Evolutionary conservation across 139 green algal genomes (phyloP).

Genomic region (Coelastrella sp.): DNA sequence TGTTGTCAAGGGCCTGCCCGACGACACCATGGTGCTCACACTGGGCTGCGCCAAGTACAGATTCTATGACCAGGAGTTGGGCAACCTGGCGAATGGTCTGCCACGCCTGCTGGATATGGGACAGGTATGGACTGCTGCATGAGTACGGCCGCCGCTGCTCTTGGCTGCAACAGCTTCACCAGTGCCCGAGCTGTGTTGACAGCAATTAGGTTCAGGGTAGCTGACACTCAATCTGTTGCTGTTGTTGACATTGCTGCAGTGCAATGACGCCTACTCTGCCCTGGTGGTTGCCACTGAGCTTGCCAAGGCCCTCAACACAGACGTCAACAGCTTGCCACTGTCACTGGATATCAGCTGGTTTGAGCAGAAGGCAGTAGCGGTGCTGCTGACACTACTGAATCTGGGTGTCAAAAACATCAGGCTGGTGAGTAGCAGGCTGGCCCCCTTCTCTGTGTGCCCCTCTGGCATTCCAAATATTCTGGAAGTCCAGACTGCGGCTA

Average conservation of each 20-base stretch:
- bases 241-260: conserved; percentile 16
- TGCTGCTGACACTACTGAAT: conserved; percentile 84
- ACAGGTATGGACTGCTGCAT: conserved; percentile 45
- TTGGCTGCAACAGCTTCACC: not conserved
- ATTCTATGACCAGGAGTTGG: conserved; percentile 69
- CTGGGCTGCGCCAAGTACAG: conserved; percentile 74
- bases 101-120: conserved; percentile 76
- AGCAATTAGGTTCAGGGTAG: not conserved
- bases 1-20: conserved; percentile 48
- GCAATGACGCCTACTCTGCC: conserved; percentile 66
- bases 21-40: conserved; percentile 67
- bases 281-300: conserved; percentile 69
- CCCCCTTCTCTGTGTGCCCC: no score
- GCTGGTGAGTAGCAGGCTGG: conserved; percentile 36
- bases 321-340: conserved; percentile 75
- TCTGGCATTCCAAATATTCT: no score
- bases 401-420: conserved; percentile 83
- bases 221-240: not conserved
- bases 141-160: not conserved
- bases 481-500: no score
- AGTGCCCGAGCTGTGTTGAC: not conserved
- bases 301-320: conserved; percentile 67
- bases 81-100: conserved; percentile 55
- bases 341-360: conserved; percentile 76
- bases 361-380: conserved; percentile 86